Conservation (phyloP, 345 rosid genomes). For the Eucalyptus curtisii region DNA sequence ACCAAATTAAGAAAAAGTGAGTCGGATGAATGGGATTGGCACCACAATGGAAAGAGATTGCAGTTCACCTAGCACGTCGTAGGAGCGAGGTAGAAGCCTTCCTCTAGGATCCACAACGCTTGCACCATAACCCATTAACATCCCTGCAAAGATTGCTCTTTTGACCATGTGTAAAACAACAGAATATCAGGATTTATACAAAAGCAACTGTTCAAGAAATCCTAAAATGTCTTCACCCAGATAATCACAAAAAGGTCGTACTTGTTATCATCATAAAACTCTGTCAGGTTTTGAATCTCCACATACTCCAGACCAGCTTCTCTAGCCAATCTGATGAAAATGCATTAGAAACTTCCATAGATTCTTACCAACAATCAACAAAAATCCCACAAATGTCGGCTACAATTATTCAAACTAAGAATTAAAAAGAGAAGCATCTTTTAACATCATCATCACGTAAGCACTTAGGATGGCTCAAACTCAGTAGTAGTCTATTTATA, state of each 20-base stretch:
- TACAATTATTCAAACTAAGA: neutral
- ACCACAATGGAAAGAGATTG: neutral
- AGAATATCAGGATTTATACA: neutral
- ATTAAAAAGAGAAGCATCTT: neutral
- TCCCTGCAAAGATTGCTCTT: conserved; percentile 64
- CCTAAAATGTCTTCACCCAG: neutral
- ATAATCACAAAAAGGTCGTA: neutral
- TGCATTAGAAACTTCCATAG: neutral
- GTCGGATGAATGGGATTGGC: neutral
- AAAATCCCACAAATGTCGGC: neutral
- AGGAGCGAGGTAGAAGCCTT: conserved; percentile 82
- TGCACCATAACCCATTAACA: conserved; percentile 62
- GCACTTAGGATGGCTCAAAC: neutral
- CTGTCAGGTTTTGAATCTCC: conserved; percentile 89
- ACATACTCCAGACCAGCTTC: conserved; percentile 96
- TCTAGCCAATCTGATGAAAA: conserved; percentile 59
- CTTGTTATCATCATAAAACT: conserved; percentile 93
- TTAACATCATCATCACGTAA: neutral
- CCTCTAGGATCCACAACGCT: conserved; percentile 81
- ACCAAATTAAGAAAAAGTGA: neutral
- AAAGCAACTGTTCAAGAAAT: neutral
- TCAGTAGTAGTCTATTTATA: neutral
- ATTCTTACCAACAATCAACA: neutral
- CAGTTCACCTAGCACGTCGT: conserved; percentile 59
- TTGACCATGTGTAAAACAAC: neutral